Evolutionary conservation across 2,329 filamentous ascomycete species (phyloP).

Genomic region (Penicillium sp.): DNA sequence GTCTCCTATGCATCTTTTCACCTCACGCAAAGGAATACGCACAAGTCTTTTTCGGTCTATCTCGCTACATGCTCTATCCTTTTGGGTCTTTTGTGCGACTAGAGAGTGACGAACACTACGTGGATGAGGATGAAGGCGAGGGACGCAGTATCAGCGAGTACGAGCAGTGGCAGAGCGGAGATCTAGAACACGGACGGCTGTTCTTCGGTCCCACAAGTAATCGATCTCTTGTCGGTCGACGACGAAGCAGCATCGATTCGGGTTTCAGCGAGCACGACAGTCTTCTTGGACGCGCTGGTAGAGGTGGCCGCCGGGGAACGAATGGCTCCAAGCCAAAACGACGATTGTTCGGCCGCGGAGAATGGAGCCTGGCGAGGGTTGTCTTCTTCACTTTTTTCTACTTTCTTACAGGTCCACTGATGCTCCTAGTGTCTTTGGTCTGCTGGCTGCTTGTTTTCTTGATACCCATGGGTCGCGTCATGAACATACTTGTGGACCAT

Average conservation of each 20-base stretch:
- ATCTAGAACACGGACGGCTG: conserved; percentile 88
- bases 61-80: conserved; percentile 86
- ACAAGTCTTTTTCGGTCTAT: conserved; percentile 74
- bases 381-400: conserved; percentile 98
- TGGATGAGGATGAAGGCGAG: conserved; percentile 91
- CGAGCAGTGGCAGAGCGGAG: conserved; percentile 97
- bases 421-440: conserved; percentile 78
- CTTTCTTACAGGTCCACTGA: conserved; percentile 77
- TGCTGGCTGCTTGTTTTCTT: conserved; percentile 98
- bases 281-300: conserved; percentile 66
- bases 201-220: conserved; percentile 83
- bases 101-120: conserved; percentile 88
- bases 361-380: conserved; percentile 92
- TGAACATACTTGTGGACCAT: conserved; percentile 83
- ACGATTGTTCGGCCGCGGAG: conserved; percentile 85
- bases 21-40: conserved; percentile 84
- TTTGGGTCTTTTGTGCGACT: conserved; percentile 95
- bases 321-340: conserved; percentile 60
- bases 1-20: conserved; percentile 73
- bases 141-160: conserved; percentile 97
- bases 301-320: conserved; percentile 45
- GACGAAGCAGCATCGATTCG: conserved; percentile 84
- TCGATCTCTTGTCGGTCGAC: conserved; percentile 78
- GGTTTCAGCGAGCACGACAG: conserved; percentile 78
- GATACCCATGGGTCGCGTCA: conserved; percentile 98